Evolutionary conservation across 2,329 filamentous ascomycete genomes (phyloP), one percentile per base, ranked within the genome.

Genomic region (Dactylellina drechsleri): DNA sequence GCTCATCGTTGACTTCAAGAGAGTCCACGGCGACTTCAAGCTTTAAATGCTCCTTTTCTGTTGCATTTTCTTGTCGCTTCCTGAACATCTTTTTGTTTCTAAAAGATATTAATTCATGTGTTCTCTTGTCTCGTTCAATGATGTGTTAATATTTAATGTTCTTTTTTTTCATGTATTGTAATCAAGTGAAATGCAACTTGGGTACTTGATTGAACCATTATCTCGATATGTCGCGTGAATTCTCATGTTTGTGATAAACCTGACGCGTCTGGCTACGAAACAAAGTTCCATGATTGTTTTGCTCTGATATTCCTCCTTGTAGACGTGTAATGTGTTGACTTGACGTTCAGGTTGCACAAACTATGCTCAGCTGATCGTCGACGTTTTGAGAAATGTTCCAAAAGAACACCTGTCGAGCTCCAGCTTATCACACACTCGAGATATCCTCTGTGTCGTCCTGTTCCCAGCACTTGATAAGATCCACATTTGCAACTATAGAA

Each of bases 1-100:
- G 89, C 89, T 99, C 82, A 93, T 91, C 80, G 95, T 99, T 80
- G 95, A 99, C 88, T 95, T 96, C 89, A 98, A 97, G 91, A 91
- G 96, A 82, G 91, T 98, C 82, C 95, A 99, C 86, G 66, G 77
- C 53, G 77, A 76, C n/a, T 78, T 77, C 77, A 79, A 79, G 77
- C 78, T 79, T 76, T 79, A 79, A 77, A 57, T 72, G 53, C 53
- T 57, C 41, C 16, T 47, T 47, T n/a, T 1, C 13, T 47, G 28
- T 16, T 57, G 68, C 68, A 67, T 74, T 62, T 66, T 26, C 16
- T 62, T 45, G 54, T 60, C 31, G 61, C 43, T 18, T 47, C 15
- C 43, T 73, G 31, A 36, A 36, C 31, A 36, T 36, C 31, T 45
- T 40, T 57, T 53, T 23, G 53, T 73, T 65, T 56, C 50, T 50